phyloP scores from a whole-genome alignment of 345 rosid genomes.

The Euphorbia peplus region DNA sequence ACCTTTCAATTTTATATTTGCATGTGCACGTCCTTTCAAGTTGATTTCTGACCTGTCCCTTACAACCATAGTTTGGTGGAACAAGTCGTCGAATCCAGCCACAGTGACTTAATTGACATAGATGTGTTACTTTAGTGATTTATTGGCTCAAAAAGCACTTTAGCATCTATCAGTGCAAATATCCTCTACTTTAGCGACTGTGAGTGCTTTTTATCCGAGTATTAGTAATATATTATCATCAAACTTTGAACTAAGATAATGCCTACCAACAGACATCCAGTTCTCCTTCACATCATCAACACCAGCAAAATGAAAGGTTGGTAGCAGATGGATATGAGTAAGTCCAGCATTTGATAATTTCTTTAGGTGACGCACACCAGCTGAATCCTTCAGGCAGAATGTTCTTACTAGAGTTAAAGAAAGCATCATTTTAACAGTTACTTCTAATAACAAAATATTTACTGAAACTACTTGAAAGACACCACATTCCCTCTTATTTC shows the following conservation, averaged over 20 bases:
- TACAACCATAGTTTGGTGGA: too few species aligned
- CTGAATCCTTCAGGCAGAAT: slow-evolving; percentile 60
- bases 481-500: background rate
- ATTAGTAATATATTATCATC: background rate
- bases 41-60: too few species aligned
- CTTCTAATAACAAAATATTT: background rate
- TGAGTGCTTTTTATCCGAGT: background rate
- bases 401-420: slow-evolving; percentile 12
- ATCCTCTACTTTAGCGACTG: too few species aligned
- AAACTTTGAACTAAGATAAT: background rate
- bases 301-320: slow-evolving; percentile 80
- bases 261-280: slow-evolving; percentile 77
- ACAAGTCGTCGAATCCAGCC: too few species aligned
- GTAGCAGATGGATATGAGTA: slow-evolving; percentile 86
- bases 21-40: too few species aligned
- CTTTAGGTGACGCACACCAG: slow-evolving; percentile 70
- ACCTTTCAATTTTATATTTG: too few species aligned
- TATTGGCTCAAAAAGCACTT: too few species aligned
- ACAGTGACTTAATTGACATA: too few species aligned
- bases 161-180: too few species aligned
- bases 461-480: background rate
- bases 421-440: background rate
- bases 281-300: slow-evolving; percentile 81
- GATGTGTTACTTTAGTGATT: too few species aligned
- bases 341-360: slow-evolving; percentile 84